phyloP scores from a whole-genome alignment of 2,329 filamentous ascomycete genomes.

The Colletotrichum lupini region DNA sequence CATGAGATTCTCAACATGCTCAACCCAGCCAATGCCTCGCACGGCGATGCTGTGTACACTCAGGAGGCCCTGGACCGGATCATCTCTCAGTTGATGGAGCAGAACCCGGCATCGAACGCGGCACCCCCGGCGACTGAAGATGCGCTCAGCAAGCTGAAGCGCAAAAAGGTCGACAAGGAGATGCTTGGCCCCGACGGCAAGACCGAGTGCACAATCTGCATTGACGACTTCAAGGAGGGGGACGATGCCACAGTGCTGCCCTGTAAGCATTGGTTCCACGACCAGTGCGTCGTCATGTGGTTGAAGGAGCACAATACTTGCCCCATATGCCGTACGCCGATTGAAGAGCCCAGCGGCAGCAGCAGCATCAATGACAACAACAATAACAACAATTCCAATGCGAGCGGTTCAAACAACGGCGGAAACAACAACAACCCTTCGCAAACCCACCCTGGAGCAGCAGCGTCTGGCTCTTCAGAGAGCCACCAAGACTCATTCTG shows the following conservation, averaged over 20 bases:
- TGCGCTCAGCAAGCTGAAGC: slow-evolving; percentile 79
- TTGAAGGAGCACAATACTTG: slow-evolving; percentile 92
- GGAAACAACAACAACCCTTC: slow-evolving; percentile 4
- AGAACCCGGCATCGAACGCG: slow-evolving; percentile 79
- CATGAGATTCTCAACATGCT: slow-evolving; percentile 67
- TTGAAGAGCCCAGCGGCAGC: slow-evolving; percentile 53
- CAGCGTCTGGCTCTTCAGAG: slow-evolving; percentile 8
- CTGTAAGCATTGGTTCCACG: slow-evolving; percentile 95
- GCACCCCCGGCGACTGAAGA: slow-evolving; percentile 82
- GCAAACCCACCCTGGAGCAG: background rate
- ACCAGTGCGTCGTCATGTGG: slow-evolving; percentile 84
- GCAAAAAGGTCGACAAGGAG: slow-evolving; percentile 74
- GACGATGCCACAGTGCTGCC: slow-evolving; percentile 82
- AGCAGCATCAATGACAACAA: slow-evolving; percentile 30
- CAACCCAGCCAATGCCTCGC: slow-evolving; percentile 61
- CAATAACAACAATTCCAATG: slow-evolving; percentile 33
- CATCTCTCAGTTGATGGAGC: slow-evolving; percentile 88
- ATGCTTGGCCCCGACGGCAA: slow-evolving; percentile 76
- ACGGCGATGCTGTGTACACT: slow-evolving; percentile 87
- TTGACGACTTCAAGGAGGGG: slow-evolving; percentile 81
- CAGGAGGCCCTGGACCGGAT: slow-evolving; percentile 92
- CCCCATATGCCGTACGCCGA: slow-evolving; percentile 78
- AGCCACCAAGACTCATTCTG: slow-evolving; percentile 7
- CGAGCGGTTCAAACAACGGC: slow-evolving; percentile 8
- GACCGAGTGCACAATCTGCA: slow-evolving; percentile 94